Percentiles rank a stretch among this genome's conserved stretches.
phyloP scores from a whole-genome alignment of 495 filamentous ascomycete genomes.

The Copromyces sp. region DNA sequence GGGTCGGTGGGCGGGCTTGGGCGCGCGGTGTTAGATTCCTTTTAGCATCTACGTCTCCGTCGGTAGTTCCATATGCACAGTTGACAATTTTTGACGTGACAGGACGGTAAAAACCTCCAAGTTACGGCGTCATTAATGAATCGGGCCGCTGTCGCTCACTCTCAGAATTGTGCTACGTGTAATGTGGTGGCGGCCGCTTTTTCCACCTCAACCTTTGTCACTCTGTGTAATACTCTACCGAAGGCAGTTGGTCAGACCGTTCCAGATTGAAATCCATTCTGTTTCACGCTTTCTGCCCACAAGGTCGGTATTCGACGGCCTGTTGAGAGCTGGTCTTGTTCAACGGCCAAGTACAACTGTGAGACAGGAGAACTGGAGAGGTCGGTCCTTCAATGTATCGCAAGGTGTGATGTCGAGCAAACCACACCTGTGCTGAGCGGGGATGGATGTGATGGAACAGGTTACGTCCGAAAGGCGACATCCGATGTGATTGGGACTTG shows the following conservation, averaged over 20 bases:
- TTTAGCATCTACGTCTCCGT: not conserved
- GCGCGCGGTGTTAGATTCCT: not conserved
- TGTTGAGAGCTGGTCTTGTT: not conserved
- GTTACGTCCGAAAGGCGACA: not conserved
- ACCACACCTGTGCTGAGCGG: not conserved
- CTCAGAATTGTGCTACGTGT: not conserved
- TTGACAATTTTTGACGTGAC: not conserved
- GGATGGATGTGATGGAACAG: not conserved
- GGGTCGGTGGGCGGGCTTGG: not conserved
- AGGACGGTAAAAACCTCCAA: not conserved
- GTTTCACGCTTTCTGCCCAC: not conserved
- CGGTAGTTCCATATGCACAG: not conserved
- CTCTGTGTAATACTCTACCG: not conserved
- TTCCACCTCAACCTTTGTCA: not conserved
- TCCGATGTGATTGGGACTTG: not conserved
- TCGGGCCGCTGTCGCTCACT: not conserved
- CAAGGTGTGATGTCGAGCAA: not conserved
- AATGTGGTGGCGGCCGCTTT: not conserved
- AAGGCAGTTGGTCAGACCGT: not conserved
- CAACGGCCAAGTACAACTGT: not conserved
- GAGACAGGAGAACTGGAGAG: not conserved
- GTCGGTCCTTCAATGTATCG: not conserved
- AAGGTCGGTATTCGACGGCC: not conserved
- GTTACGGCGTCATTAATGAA: not conserved
- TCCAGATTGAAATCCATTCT: not conserved